Evolutionary conservation across 345 rosid species (phyloP).

Genomic region (Salix viminalis): DNA sequence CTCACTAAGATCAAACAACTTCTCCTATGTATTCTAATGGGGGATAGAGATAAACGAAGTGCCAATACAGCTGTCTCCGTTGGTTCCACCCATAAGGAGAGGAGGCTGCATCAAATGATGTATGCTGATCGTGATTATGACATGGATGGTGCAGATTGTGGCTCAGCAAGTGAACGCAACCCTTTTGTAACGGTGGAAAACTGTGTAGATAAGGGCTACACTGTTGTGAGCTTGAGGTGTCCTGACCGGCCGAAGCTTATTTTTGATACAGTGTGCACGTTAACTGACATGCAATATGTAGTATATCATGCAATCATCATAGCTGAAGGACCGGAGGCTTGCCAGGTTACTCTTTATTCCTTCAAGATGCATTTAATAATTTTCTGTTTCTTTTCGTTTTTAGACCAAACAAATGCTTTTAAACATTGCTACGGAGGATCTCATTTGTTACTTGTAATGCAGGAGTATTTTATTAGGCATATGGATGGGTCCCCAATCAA

Average conservation of each 20-base stretch:
- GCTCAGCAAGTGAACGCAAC: slow-evolving; percentile 38
- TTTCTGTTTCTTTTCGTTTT: not conserved
- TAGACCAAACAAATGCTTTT: not conserved
- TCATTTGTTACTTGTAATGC: slow-evolving; percentile 6
- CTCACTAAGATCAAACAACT: slow-evolving; percentile 59
- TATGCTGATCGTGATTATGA: slow-evolving; percentile 80
- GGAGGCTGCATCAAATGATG: slow-evolving; percentile 87
- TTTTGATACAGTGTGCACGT: slow-evolving; percentile 72
- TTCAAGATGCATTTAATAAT: not conserved
- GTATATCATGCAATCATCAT: slow-evolving; percentile 67
- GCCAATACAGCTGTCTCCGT: slow-evolving; percentile 67
- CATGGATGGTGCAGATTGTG: slow-evolving; percentile 21
- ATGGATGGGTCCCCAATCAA: slow-evolving; percentile 80
- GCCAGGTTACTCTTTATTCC: slow-evolving; percentile 44
- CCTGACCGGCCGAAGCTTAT: slow-evolving; percentile 70
- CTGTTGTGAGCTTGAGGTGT: slow-evolving; percentile 65
- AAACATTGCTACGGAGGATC: not conserved
- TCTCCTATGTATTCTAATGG: slow-evolving; percentile 60
- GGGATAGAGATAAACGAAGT: slow-evolving; percentile 53
- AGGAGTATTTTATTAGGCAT: slow-evolving; percentile 95
- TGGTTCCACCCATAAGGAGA: slow-evolving; percentile 63
- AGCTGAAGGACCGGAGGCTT: slow-evolving; percentile 76
- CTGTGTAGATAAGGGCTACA: slow-evolving; percentile 60
- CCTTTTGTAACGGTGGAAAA: slow-evolving; percentile 60
- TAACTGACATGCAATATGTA: slow-evolving; percentile 77